Percentiles rank a stretch among this genome's conserved stretches.
phyloP scores from a whole-genome alignment of 139 green algal genomes.

The Chlamydomonas applanata region DNA sequence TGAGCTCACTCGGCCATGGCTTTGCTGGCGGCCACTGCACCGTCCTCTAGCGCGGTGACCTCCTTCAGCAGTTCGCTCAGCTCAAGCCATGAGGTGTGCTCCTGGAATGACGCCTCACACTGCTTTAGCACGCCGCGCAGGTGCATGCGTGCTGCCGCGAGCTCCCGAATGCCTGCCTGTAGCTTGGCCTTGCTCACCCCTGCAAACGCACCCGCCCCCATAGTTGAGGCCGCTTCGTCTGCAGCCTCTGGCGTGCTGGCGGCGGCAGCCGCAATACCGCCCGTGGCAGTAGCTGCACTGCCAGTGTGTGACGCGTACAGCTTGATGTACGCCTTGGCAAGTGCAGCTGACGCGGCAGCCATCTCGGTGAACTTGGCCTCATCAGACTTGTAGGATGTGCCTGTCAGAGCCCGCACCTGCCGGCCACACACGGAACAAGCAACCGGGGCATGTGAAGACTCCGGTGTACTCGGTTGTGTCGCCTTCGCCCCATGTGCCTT shows the following conservation, averaged over 20 bases:
- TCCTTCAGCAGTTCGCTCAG: slow-evolving; percentile 2
- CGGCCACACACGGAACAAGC: not conserved
- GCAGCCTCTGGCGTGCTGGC: not conserved
- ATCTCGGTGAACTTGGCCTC: slow-evolving; percentile 44
- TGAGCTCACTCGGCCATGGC: too few relatives aligned
- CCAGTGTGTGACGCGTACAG: not conserved
- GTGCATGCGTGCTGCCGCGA: slow-evolving; percentile 71
- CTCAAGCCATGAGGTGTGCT: slow-evolving; percentile 11
- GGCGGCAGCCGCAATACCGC: not conserved
- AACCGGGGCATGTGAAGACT: not conserved
- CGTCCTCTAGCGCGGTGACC: not conserved
- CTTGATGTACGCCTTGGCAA: slow-evolving; percentile 42
- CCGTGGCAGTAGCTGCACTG: not conserved
- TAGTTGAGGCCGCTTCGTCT: not conserved
- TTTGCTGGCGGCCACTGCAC: too few relatives aligned
- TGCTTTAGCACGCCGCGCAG: slow-evolving; percentile 66
- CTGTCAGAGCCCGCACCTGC: slow-evolving; percentile 56
- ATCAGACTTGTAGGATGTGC: slow-evolving; percentile 50
- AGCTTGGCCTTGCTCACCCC: too few relatives aligned
- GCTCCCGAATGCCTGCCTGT: slow-evolving; percentile 34
- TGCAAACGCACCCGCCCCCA: not conserved
- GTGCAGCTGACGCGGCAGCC: slow-evolving; percentile 42
- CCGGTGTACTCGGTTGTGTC: too few relatives aligned
- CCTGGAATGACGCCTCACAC: slow-evolving; percentile 48
- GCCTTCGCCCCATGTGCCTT: not conserved